These are phyloP conservation scores for Ambrosia trifida DNA, from an alignment of 129 eudicot species.

Conservation along the genomic window DNA sequence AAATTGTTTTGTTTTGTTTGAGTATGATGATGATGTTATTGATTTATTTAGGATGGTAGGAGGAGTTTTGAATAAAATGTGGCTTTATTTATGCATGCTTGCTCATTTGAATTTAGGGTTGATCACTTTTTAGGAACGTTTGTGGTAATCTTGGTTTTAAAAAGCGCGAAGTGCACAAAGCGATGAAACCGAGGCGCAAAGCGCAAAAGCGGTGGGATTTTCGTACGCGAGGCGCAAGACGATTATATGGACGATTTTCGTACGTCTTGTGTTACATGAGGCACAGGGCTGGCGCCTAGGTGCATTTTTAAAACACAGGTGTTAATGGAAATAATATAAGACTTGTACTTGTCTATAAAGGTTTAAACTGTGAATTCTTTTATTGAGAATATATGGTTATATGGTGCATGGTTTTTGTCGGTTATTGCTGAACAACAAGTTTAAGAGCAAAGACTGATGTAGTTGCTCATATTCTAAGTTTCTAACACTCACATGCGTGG, in stretches of 20 bases:
- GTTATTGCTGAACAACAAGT: constrained; percentile 12
- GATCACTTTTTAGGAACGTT: not conserved
- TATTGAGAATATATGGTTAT: not conserved
- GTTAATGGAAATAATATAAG: not conserved
- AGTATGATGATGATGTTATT: not conserved
- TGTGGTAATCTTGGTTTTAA: no score
- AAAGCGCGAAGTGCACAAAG: no score
- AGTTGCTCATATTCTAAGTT: not conserved
- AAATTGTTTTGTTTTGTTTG: constrained; percentile 13
- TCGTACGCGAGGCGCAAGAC: no score
- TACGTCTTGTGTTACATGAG: no score
- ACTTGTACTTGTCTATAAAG: not conserved
- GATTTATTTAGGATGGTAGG: no score
- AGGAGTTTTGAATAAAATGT: not conserved
- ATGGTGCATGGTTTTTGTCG: not conserved
- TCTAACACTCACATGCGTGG: not conserved
- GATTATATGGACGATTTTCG: no score
- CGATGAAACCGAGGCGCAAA: no score
- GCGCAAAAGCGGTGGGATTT: no score
- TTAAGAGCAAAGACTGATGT: not conserved
- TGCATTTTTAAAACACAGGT: no score
- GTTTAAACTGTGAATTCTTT: not conserved
- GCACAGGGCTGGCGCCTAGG: no score
- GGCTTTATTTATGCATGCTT: not conserved
- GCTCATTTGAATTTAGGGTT: not conserved